Evolutionary conservation across 2,329 filamentous ascomycete genomes (phyloP), one percentile per base, ranked within the genome.

Genomic region (Apiospora saccharicola): DNA sequence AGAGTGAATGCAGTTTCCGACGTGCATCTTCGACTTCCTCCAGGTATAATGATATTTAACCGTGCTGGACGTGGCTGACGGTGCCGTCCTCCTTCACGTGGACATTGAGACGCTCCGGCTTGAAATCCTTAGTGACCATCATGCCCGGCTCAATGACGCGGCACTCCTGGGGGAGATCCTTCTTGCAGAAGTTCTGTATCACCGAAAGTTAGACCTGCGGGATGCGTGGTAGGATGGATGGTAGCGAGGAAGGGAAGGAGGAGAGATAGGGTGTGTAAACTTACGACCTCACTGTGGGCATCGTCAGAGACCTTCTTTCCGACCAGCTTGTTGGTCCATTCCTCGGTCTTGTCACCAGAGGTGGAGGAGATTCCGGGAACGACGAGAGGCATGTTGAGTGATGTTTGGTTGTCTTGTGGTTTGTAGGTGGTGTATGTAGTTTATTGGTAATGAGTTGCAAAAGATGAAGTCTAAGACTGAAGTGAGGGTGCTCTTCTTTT

Each of bases 331-430:
- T 86, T 87, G 75, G 82, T 83, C 90, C 90, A 92, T 77, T 90
- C 85, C 73, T 89, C 83, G 47, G 86, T 88, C 79, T 83, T 78
- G 76, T 80, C 81, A 74, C 80, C 80, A 53, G 84, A 81, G 74
- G 82, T 83, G 74, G 82, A 77, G 74, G 85, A 90, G 76, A 91
- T 82, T 78, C 87, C 88, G 71, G 90, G 89, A 24, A 90, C 86
- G 77, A 92, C 85, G 82, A 92, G 90, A 88, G 90, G 90, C 90
- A 92, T 88, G 7, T 80, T 91, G 83, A n/a, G 80, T 73, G 69
- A 53, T 73, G 69, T 67, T 73, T 67, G 43, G 51, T 19, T 46
- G 16, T 69, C 16, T 49, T 49, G 44, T 14, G 26, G 3, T n/a
- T 24, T 14, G 57, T 41, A 64, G 57, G 57, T 14, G 14, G 19